Evolutionary conservation across 352 stramenopile genomes (phyloP).

Genomic region (Phytophthora pinifolia): DNA sequence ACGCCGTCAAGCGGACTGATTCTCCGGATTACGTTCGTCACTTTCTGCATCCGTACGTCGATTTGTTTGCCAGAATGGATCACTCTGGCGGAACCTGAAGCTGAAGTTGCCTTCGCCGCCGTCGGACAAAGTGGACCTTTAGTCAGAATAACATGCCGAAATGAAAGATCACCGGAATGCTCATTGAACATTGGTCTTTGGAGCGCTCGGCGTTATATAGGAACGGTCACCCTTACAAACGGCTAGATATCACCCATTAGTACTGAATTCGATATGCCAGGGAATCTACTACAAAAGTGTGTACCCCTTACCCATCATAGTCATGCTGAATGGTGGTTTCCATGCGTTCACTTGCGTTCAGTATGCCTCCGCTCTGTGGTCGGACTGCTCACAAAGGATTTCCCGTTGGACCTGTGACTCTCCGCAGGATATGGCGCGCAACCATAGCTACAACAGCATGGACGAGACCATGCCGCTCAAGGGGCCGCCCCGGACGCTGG

Average conservation of each 20-base stretch:
- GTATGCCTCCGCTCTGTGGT: background rate
- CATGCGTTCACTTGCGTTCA: too few species aligned
- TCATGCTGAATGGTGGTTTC: too few species aligned
- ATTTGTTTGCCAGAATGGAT: conserved; percentile 4
- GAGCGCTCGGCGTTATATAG: too few species aligned
- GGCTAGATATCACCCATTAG: too few species aligned
- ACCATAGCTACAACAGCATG: conserved; percentile 44
- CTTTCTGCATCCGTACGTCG: conserved; percentile 2
- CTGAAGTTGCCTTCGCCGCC: conserved; percentile 10
- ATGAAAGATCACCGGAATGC: conserved; percentile 26
- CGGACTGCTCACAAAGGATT: conserved; percentile 26
- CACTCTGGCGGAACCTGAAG: background rate
- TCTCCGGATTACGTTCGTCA: conserved; percentile 4
- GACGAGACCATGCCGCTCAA: conserved; percentile 66
- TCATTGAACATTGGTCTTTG: conserved; percentile 9
- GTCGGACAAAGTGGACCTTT: conserved; percentile 36
- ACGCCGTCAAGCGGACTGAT: conserved; percentile 1
- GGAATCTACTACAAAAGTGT: too few species aligned
- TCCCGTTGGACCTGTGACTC: background rate
- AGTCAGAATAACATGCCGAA: conserved; percentile 18
- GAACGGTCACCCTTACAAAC: too few species aligned
- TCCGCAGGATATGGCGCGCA: conserved; percentile 22
- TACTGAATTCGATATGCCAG: too few species aligned
- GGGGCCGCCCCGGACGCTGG: conserved; percentile 14
- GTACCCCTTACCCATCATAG: too few species aligned